These are phyloP conservation scores for Yamadazyma nakazawae DNA, from an alignment of 805 yeast species.

Conservation along the genomic window DNA sequence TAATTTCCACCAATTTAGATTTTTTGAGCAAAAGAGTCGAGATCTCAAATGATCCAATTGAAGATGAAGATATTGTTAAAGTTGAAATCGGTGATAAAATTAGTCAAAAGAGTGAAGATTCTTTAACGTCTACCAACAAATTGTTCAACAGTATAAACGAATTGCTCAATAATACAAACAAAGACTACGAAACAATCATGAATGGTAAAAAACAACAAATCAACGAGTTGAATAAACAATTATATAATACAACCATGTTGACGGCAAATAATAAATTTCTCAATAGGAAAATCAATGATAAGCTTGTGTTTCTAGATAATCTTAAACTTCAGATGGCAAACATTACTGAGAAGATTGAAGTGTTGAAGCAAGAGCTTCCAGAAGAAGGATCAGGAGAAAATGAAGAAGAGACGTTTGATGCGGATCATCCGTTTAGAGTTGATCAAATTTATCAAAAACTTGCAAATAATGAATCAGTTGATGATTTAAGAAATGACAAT, in stretches of 20 bases:
- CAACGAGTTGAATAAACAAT: slow-evolving; percentile 29
- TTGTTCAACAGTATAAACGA: slow-evolving; percentile 40
- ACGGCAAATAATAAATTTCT: slow-evolving; percentile 42
- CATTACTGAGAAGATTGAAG: slow-evolving; percentile 33
- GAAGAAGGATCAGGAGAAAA: slow-evolving; percentile 34
- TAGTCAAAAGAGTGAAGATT: slow-evolving; percentile 4
- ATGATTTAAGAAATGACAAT: slow-evolving; percentile 22
- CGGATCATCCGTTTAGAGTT: slow-evolving; percentile 88
- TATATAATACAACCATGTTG: slow-evolving; percentile 38
- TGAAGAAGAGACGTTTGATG: slow-evolving; percentile 69
- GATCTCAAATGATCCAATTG: slow-evolving; percentile 11
- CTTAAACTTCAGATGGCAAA: slow-evolving; percentile 47
- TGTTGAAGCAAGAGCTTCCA: slow-evolving; percentile 31
- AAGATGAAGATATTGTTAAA: slow-evolving; percentile 12
- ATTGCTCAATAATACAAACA: slow-evolving; percentile 33
- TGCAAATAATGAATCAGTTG: slow-evolving; percentile 23
- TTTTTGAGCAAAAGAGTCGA: slow-evolving; percentile 27
- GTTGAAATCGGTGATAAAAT: not conserved
- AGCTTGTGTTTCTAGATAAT: slow-evolving; percentile 43
- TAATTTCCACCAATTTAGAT: slow-evolving; percentile 32
- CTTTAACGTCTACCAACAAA: slow-evolving; percentile 23
- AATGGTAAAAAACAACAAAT: slow-evolving; percentile 36
- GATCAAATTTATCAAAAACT: slow-evolving; percentile 56
- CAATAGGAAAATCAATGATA: slow-evolving; percentile 34
- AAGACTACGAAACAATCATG: slow-evolving; percentile 36